Evolutionary conservation across 2,329 filamentous ascomycete species (phyloP), one percentile per base, ranked within the genome.

Genomic region (Beauveria brongniartii): DNA sequence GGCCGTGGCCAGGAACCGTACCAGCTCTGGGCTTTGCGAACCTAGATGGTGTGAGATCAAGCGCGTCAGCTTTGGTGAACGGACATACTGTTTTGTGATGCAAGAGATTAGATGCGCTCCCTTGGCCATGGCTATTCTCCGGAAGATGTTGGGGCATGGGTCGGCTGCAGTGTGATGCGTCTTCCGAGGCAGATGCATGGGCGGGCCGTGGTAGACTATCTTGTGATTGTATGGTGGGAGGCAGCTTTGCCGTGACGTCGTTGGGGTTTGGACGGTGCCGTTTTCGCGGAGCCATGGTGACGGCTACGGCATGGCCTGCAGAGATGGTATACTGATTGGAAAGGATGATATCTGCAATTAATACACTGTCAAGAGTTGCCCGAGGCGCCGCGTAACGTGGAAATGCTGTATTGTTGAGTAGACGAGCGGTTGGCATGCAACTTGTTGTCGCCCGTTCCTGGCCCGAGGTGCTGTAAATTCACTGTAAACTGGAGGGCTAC

Each of bases 1-100:
- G 72, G 69, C 63, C 80, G 76, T 20, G 82, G 80, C 82, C 82
- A 86, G 20, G 84, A 82, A 58, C 82, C 82, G 69, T 87, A 87
- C 84, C 84, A 87, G 69, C 83, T 86, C 53, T 75, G 75, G 9
- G 78, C 72, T 68, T 83, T 83, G 62, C 76, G 78, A 43, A 79
- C 71, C 81, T 84, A 66, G 1, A 12, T 16, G 16, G 47, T 12
- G 1, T 30, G 34, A 54, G 44, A 60, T 59, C 67, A 30, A 64
- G 62, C 20, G 3, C 24, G 37, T 16, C 5, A 22, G 16, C 30
- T 12, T 53, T 26, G 5, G 16, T 9, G 4, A 47, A 10, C 4
- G 24, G 4, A 40, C 62, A 20, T 28, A 66, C 65, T 55, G 64
- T 62, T 61, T 65, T 65, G 8, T 63, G 61, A 59, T 34, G 51